Conservation (phyloP, 2,329 filamentous ascomycete genomes). For the Epichloe coenophiala region DNA sequence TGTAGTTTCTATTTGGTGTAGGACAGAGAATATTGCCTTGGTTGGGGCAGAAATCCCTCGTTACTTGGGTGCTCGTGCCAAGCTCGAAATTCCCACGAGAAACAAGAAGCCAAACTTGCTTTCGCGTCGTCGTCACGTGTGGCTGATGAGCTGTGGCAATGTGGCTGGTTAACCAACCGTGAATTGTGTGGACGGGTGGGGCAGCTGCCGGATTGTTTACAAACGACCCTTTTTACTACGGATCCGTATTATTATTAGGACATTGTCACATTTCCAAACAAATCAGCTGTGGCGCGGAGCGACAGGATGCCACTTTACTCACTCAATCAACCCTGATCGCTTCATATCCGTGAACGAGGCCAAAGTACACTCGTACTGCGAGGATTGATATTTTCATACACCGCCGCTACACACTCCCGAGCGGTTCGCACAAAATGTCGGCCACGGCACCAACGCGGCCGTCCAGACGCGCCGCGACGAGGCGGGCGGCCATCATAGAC, state of each 20-base stretch:
- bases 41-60: not conserved
- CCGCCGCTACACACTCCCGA: not conserved
- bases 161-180: too few relatives aligned
- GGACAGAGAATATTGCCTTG: not conserved
- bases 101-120: too few relatives aligned
- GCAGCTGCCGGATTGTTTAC: conserved; percentile 24
- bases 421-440: conserved; percentile 14
- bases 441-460: conserved; percentile 21
- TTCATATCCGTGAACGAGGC: not conserved
- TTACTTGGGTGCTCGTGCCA: too few relatives aligned
- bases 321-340: conserved; percentile 1
- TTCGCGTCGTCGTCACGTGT: conserved; percentile 13
- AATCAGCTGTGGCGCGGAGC: conserved; percentile 13
- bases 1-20: not conserved
- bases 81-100: too few relatives aligned
- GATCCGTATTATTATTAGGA: conserved; percentile 13
- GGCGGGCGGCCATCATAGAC: conserved; percentile 63
- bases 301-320: conserved; percentile 4
- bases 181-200: not conserved
- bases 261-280: conserved; percentile 28
- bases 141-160: not conserved
- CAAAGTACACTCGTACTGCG: not conserved
- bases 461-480: conserved; percentile 34
- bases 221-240: conserved; percentile 17
- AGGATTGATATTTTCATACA: not conserved